Evolutionary conservation across 2,329 filamentous ascomycete species (phyloP), one percentile per base, ranked within the genome.

Genomic region (Golovinomyces cichoracearum): DNA sequence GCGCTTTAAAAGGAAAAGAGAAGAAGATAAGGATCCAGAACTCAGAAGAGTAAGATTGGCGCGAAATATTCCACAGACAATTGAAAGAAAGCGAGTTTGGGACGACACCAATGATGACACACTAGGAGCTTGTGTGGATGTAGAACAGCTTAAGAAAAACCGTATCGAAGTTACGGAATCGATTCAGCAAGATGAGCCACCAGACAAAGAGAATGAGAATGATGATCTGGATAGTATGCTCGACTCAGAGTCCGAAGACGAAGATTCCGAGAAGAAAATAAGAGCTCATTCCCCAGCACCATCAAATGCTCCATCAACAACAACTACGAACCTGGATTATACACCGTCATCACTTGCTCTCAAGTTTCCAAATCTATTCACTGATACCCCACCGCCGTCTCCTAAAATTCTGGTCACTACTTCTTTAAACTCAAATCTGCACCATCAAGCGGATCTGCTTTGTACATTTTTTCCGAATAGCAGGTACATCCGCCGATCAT

Each of bases 331-430:
- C 52, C 68, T 78, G 52, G 75, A 78, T 55, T 64, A 77, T 44
- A 76, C 74, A 7, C 74, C 74, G 1, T 65, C 72, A 25, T 72
- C 71, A 6, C 65, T 78, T 33, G 65, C 72, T 13, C 64, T 69
- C 54, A 76, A 77, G 58, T 79, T 79, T 57, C 73, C 74, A 25
- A 67, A 69, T 1, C 68, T 79, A 31, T 79, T 79, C 58, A 67
- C 66, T 51, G 73, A 76, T 46, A 62, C 70, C 56, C 73, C 69
- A 29, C 73, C 68, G 45, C 71, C 68, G 49, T 64, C 65, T 51
- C 86, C 90, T 47, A 93, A 94, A 64, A 77, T 95, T 53, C 76
- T 98, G 35, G 73, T 98, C 59, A 98, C 90, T 0, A 95, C 90
- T 6, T 82, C 78, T 12, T 70, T 94, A 58, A 86, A 93, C 66